These are phyloP conservation scores for Albugo laibachii DNA, from an alignment of 352 stramenopile genomes.

Conservation along the genomic window DNA sequence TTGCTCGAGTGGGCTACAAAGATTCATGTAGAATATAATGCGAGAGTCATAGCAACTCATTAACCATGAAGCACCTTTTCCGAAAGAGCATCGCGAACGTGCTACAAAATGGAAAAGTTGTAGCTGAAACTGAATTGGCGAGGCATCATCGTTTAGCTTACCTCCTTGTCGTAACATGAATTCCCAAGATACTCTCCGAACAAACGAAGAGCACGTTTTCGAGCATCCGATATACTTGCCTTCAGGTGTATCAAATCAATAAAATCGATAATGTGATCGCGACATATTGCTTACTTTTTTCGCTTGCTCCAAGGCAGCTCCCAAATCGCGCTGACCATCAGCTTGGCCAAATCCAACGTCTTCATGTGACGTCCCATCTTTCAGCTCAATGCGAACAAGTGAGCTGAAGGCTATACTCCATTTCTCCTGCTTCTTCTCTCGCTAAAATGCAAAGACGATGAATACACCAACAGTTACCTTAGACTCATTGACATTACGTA, in stretches of 20 bases:
- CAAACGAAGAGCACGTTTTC: conserved; percentile 53
- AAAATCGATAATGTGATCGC: not conserved
- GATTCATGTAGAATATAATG: too few relatives aligned
- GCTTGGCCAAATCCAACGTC: conserved; percentile 65
- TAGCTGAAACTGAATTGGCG: not conserved
- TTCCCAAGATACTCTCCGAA: conserved; percentile 78
- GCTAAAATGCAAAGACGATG: conserved; percentile 10
- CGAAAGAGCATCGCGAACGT: not conserved
- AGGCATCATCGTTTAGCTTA: conserved; percentile 58
- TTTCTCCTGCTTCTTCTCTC: conserved; percentile 39
- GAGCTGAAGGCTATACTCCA: conserved; percentile 65
- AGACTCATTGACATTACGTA: conserved; percentile 16
- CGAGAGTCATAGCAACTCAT: too few relatives aligned
- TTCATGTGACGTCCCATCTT: conserved; percentile 67
- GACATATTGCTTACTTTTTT: conserved; percentile 30
- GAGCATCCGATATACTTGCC: conserved; percentile 66
- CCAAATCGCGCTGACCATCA: conserved; percentile 54
- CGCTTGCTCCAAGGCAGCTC: conserved; percentile 53
- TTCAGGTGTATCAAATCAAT: conserved; percentile 1
- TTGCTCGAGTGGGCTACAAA: too few relatives aligned
- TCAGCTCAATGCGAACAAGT: conserved; percentile 66
- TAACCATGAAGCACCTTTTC: too few relatives aligned
- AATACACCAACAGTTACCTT: not conserved
- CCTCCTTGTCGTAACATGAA: conserved; percentile 75
- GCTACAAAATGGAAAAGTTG: not conserved